phyloP scores from a whole-genome alignment of 2,329 filamentous ascomycete genomes.

The Cladosporium sp. region DNA sequence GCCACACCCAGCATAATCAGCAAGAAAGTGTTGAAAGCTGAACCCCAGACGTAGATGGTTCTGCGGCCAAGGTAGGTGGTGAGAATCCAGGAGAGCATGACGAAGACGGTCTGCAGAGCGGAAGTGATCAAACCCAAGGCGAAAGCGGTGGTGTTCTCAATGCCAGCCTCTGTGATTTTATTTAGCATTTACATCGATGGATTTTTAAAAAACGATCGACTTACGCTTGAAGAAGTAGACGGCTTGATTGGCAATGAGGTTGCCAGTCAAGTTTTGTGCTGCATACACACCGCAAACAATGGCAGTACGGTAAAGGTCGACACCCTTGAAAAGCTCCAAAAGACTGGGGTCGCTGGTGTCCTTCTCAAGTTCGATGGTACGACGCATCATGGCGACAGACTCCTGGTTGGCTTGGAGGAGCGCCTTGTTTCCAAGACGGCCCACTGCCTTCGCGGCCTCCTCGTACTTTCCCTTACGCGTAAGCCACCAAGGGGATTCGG shows the following conservation, averaged over 20 bases:
- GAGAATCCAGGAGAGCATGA: constrained; percentile 68
- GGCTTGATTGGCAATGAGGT: constrained; percentile 63
- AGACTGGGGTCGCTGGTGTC: constrained; percentile 49
- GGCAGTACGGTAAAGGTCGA: constrained; percentile 55
- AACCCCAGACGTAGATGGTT: constrained; percentile 64
- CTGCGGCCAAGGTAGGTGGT: constrained; percentile 64
- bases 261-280: constrained; percentile 62
- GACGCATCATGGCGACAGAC: constrained; percentile 60
- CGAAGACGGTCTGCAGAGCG: constrained; percentile 60
- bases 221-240: constrained; percentile 61
- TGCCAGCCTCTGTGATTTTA: constrained; percentile 53
- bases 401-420: constrained; percentile 43
- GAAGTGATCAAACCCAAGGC: constrained; percentile 65
- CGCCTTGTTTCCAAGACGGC: constrained; percentile 50
- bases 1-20: constrained; percentile 61
- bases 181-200: constrained; percentile 2
- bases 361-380: constrained; percentile 57
- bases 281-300: constrained; percentile 60
- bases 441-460: constrained; percentile 49
- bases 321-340: constrained; percentile 57
- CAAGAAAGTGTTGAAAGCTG: constrained; percentile 54
- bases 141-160: constrained; percentile 54
- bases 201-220: constrained; percentile 29
- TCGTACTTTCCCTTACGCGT: constrained; percentile 51
- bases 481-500: constrained; percentile 58